phyloP scores from a whole-genome alignment of 352 stramenopile genomes.

The Globisporangium abappressorium region DNA sequence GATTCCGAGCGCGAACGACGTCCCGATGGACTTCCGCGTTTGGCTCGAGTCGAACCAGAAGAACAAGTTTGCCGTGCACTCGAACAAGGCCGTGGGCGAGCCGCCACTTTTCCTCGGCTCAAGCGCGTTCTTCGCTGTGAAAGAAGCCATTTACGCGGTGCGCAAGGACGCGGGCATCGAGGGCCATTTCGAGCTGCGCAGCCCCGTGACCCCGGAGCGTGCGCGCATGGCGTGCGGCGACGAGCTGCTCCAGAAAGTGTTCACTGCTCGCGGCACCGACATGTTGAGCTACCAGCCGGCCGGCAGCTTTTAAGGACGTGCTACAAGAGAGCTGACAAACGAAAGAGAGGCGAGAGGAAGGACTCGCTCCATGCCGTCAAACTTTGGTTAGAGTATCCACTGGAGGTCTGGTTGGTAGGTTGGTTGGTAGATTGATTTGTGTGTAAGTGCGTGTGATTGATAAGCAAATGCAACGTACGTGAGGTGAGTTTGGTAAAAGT shows the following conservation, averaged over 20 bases:
- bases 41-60: conserved; percentile 91
- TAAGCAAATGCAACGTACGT: neutral
- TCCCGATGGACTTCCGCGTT: conserved; percentile 93
- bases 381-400: neutral
- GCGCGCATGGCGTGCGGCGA: conserved; percentile 83
- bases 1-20: conserved; percentile 96
- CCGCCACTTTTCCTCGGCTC: conserved; percentile 94
- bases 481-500: neutral
- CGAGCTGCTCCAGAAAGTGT: conserved; percentile 66
- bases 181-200: conserved; percentile 70
- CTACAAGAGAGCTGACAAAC: neutral
- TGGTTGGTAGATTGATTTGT: neutral
- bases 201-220: conserved; percentile 77
- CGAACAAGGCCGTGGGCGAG: conserved; percentile 95
- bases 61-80: conserved; percentile 95
- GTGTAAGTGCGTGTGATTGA: neutral
- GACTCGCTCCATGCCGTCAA: neutral
- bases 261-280: conserved; percentile 53
- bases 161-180: conserved; percentile 59
- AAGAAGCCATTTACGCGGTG: conserved; percentile 90
- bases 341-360: neutral
- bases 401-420: neutral
- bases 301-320: conserved; percentile 50
- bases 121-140: conserved; percentile 95
- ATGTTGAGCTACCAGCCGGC: conserved; percentile 58